phyloP scores from a whole-genome alignment of 2,329 filamentous ascomycete genomes.

The Aspergillus fumigatus region DNA sequence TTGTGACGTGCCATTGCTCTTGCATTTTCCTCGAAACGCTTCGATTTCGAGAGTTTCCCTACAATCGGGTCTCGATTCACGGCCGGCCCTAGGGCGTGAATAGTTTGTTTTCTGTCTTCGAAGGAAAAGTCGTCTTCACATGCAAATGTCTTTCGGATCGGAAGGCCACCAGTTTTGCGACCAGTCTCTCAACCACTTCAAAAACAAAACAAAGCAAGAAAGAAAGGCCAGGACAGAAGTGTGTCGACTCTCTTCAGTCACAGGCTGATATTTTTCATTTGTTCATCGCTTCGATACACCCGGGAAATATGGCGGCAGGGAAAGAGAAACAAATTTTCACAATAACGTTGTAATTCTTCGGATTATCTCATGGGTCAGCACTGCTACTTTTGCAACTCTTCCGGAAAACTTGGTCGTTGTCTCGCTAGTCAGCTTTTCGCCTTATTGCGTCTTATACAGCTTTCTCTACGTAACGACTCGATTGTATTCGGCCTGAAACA shows the following conservation, averaged over 20 bases:
- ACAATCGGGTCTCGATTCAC: constrained; percentile 32
- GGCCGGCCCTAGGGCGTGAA: constrained; percentile 34
- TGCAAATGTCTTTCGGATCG: constrained; percentile 33
- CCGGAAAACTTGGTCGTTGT: constrained; percentile 35
- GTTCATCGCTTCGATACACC: constrained; percentile 37
- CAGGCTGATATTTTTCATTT: constrained; percentile 36
- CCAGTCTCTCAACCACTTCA: constrained; percentile 27
- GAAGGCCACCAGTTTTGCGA: constrained; percentile 31
- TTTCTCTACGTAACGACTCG: constrained; percentile 41
- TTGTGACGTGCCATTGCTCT: constrained; percentile 20
- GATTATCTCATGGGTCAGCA: constrained; percentile 42
- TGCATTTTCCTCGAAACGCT: constrained; percentile 31
- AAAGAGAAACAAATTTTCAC: constrained; percentile 31
- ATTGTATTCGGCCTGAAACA: constrained; percentile 34
- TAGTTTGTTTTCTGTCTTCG: constrained; percentile 28
- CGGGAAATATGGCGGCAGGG: constrained; percentile 40
- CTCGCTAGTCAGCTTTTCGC: constrained; percentile 40
- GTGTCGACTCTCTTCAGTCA: constrained; percentile 33
- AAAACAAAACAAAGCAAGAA: not conserved
- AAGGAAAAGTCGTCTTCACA: constrained; percentile 31
- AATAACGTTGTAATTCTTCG: constrained; percentile 44
- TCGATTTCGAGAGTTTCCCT: constrained; percentile 17
- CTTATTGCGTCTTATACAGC: constrained; percentile 33
- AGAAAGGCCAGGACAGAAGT: constrained; percentile 20
- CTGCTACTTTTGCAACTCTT: constrained; percentile 32